Percentiles rank a stretch among this genome's conserved stretches.
These are phyloP conservation scores for Wolfiporia cocos DNA, from an alignment of 1,284 basidiomycete species.

Conservation along the genomic window DNA sequence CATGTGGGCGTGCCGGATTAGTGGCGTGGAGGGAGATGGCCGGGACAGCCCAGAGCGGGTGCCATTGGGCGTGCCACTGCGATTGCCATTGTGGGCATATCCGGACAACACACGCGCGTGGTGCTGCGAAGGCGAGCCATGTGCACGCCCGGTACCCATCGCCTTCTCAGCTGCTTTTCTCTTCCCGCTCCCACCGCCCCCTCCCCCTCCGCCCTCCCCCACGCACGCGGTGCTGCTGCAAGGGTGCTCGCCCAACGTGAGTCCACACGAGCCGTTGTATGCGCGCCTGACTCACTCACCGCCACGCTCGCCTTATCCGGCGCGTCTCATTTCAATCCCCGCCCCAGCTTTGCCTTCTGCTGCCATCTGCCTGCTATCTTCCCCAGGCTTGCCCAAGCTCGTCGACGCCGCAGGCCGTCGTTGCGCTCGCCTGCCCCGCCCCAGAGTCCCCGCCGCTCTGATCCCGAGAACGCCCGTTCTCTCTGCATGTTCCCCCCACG, in stretches of 20 bases:
- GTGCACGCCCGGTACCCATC: conserved; percentile 11
- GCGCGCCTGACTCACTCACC: conserved; percentile 7
- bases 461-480: conserved; percentile 18
- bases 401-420: conserved; percentile 16
- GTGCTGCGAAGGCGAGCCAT: conserved; percentile 20
- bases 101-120: conserved; percentile 17
- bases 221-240: conserved; percentile 10
- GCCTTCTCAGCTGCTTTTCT: conserved; percentile 8
- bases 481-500: conserved; percentile 23
- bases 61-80: conserved; percentile 4
- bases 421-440: conserved; percentile 6
- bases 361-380: conserved; percentile 25
- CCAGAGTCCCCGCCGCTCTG: conserved; percentile 10
- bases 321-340: conserved; percentile 17
- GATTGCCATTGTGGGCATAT: conserved; percentile 10
- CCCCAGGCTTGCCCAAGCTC: conserved; percentile 18
- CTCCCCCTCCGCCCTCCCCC: conserved; percentile 16
- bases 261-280: conserved; percentile 2
- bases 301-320: conserved; percentile 14
- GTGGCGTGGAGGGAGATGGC: conserved; percentile 2
- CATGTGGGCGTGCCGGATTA: no score
- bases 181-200: conserved; percentile 20
- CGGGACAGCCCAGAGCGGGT: neutral
- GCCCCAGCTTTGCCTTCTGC: conserved; percentile 24
- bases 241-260: no score